These are phyloP conservation scores for Candida golubevii DNA, from an alignment of 805 yeast genomes.

Conservation along the genomic window DNA sequence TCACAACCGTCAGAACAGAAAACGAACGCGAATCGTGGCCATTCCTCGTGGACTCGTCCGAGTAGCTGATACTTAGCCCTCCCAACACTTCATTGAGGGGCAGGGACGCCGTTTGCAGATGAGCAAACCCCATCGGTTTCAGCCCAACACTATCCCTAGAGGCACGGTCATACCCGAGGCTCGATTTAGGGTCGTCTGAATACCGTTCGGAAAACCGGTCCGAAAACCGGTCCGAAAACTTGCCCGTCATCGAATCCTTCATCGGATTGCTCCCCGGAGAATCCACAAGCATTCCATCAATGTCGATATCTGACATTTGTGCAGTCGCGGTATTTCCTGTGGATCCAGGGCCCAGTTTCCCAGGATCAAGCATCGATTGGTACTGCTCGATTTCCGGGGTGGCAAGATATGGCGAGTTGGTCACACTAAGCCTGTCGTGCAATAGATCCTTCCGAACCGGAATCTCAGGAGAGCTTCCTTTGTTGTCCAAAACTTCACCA, in stretches of 20 bases:
- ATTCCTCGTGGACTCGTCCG: neutral
- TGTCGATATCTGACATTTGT: conserved; percentile 8
- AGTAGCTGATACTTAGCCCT: conserved; percentile 2
- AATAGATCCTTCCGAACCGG: conserved; percentile 14
- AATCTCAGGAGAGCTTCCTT: conserved; percentile 9
- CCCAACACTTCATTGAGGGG: conserved; percentile 1
- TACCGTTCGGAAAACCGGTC: neutral
- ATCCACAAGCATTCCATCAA: conserved; percentile 16
- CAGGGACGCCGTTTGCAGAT: neutral
- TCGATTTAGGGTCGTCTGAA: neutral
- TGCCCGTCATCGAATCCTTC: too few relatives aligned
- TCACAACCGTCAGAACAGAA: conserved; percentile 23
- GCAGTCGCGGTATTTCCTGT: neutral
- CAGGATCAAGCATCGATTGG: conserved; percentile 18
- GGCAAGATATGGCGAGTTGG: conserved; percentile 11
- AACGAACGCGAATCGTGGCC: conserved; percentile 7
- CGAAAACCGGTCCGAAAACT: neutral
- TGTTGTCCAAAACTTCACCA: neutral
- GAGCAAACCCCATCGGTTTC: neutral
- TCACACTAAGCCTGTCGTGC: neutral
- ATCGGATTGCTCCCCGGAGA: too few relatives aligned
- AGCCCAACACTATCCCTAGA: neutral
- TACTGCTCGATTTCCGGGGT: conserved; percentile 16
- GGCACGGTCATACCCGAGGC: neutral
- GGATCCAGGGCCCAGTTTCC: conserved; percentile 9